phyloP scores from a whole-genome alignment of 2,329 filamentous ascomycete species.

The Aureobasidium zeae region DNA sequence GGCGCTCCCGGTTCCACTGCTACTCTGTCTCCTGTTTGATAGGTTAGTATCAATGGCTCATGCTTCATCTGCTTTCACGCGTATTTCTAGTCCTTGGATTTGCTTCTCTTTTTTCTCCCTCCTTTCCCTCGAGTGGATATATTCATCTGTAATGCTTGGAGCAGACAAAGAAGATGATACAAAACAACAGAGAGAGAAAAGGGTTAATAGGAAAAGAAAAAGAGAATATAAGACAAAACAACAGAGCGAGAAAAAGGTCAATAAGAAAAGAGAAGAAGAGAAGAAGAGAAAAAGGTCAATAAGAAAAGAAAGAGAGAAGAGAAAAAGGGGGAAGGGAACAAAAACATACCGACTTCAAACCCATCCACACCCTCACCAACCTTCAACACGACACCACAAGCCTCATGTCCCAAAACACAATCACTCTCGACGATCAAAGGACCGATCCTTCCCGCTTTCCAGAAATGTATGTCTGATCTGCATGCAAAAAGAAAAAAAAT shows the following conservation, averaged over 20 bases:
- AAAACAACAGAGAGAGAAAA: neutral
- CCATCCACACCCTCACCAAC: slow-evolving; percentile 47
- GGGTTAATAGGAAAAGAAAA: neutral
- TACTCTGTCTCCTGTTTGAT: slow-evolving; percentile 51
- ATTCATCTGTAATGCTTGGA: no score
- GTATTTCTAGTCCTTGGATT: neutral
- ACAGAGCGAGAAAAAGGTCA: neutral
- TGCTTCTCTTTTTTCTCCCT: neutral
- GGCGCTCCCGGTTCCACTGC: slow-evolving; percentile 59
- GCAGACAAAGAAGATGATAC: no score
- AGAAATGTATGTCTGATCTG: slow-evolving; percentile 62
- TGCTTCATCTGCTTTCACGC: neutral
- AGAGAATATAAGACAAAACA: no score
- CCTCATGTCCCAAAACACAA: slow-evolving; percentile 57
- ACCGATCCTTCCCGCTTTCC: slow-evolving; percentile 56
- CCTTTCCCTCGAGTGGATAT: neutral
- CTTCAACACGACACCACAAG: slow-evolving; percentile 50
- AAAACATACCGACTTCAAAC: slow-evolving; percentile 37
- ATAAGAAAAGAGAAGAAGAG: neutral
- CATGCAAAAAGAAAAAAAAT: no score
- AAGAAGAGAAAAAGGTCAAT: no score
- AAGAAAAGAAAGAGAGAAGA: neutral
- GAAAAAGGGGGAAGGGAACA: neutral
- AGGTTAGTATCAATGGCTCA: neutral
- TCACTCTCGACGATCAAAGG: slow-evolving; percentile 52